Evolutionary conservation across 129 eudicot species (phyloP), one percentile per base, ranked within the genome.

Genomic region (Dittrichia graveolens): DNA sequence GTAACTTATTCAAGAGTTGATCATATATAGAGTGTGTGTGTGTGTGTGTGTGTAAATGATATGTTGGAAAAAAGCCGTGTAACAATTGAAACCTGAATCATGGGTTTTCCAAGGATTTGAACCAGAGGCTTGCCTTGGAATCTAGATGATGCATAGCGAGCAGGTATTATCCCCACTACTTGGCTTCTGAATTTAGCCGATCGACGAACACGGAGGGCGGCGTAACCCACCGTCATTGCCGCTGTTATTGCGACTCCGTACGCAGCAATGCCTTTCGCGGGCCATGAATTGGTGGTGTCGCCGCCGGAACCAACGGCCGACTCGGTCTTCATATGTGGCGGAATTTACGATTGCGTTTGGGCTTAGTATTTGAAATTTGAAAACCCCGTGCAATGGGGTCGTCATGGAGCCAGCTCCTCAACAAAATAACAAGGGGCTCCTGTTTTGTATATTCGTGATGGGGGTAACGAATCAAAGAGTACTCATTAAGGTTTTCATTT

Each of bases 71-170:
- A 56, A 41, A 8, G 19, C 6, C 41, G 8, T 6, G 56, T 24
- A 58, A 58, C 35, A 57, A 7, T 11, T 24, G 65, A 50, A 57
- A 76, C 80, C 80, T 76, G 80, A 34, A 66, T 76, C 74, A 76
- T 76, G 50, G 80, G 79, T 42, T 76, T 76, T 35, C 80, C 80
- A 7, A 76, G 49, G 52, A 76, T 76, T n/a, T 50, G 80, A 67
- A 76, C 74, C 44, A 76, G 75, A 46, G 80, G 75, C 75, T 76
- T 76, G 75, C 80, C 80, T 14, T 76, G 68, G 50, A 76, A 76
- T 67, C 75, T 76, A 39, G 80, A 66, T 4, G 80, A 67, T 45
- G 80, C 74, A 6, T 76, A 56, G 9, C 80, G 75, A 44, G 80
- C 80, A 14, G 80, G 80, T 76, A 76, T 76, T 15, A 76, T 67